phyloP scores from a whole-genome alignment of 1,284 basidiomycete genomes.

The Gymnopus androsaceus region DNA sequence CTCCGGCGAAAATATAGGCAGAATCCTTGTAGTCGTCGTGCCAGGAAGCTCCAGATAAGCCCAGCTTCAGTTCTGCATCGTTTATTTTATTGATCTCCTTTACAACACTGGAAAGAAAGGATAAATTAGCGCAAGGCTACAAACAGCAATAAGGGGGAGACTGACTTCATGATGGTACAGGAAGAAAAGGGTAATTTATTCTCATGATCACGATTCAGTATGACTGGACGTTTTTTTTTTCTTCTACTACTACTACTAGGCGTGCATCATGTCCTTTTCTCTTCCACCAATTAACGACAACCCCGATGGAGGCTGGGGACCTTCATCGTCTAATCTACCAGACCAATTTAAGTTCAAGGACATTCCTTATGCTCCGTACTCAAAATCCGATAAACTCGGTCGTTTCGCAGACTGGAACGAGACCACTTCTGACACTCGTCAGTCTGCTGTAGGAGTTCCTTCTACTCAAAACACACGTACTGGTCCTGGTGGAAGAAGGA shows the following conservation, averaged over 20 bases:
- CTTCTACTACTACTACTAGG: no score
- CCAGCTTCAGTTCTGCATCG: constrained; percentile 87
- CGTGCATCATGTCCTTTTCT: constrained; percentile 71
- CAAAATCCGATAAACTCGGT: constrained; percentile 97
- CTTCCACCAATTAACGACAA: constrained; percentile 80
- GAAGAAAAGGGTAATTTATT: constrained; percentile 11
- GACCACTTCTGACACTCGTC: constrained; percentile 63
- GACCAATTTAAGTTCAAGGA: constrained; percentile 84
- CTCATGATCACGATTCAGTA: constrained; percentile 11
- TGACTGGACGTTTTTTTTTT: constrained; percentile 13
- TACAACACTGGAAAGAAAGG: constrained; percentile 67
- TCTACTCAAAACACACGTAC: constrained; percentile 51
- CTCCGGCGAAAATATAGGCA: constrained; percentile 93
- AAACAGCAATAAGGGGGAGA: no score
- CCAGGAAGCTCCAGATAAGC: constrained; percentile 81
- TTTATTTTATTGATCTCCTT: constrained; percentile 94
- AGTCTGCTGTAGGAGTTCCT: constrained; percentile 53
- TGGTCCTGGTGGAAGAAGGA: constrained; percentile 53
- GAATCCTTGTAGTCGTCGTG: constrained; percentile 98
- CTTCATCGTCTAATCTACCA: constrained; percentile 73
- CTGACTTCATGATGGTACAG: constrained; percentile 17
- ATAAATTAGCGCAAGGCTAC: neutral
- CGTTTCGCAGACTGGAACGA: constrained; percentile 99
- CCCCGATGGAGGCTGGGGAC: constrained; percentile 82
- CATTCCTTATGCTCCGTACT: constrained; percentile 96